Evolutionary conservation across 2,329 filamentous ascomycete genomes (phyloP), one percentile per base, ranked within the genome.

Genomic region (Colletotrichum truncatum): DNA sequence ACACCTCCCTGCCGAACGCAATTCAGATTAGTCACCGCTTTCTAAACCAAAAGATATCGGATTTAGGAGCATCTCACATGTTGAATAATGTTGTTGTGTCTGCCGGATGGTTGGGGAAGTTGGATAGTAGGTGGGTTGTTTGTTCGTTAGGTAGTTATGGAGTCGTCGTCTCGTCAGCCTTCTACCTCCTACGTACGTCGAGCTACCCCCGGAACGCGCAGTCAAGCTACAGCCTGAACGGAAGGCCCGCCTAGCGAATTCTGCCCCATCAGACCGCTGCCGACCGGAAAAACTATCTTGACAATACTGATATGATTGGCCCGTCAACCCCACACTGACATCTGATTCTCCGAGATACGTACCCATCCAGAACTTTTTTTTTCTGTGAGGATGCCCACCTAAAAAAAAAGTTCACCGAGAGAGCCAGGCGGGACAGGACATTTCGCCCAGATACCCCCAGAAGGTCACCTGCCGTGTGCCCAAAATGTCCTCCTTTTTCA

Each of bases 401-500:
- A 64, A 65, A 65, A 69, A 69, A 71, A 69, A 64, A 68, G 56
- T 53, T 53, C 57, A 49, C 60, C 43, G 49, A 46, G 34, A 61
- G 55, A 43, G 36, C 36, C 52, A 74, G 70, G 72, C 68, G 70
- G 72, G 74, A 67, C 67, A 69, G 70, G 63, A 72, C 68, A 70
- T 63, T 69, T 68, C 60, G 58, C 43, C 59, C 46, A 63, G 58
- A 67, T 59, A 53, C 56, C 52, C 51, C 36, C 51, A 53, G 34
- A 26, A 61, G 25, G 23, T 49, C 41, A 34, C 51, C 67, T 59
- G 66, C 58, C 65, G 72, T 70, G 69, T 66, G 61, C 68, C 73
- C 71, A 82, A 70, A 70, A 97, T 97, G 94, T 97, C 95, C 74
- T 97, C 94, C 38, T 99, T 98, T 81, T 99, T 99, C 81, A 97